Percentiles rank a stretch among this genome's conserved stretches.
These are phyloP conservation scores for Wickerhamomyces mucosus DNA, from an alignment of 805 yeast species.

Conservation along the genomic window DNA sequence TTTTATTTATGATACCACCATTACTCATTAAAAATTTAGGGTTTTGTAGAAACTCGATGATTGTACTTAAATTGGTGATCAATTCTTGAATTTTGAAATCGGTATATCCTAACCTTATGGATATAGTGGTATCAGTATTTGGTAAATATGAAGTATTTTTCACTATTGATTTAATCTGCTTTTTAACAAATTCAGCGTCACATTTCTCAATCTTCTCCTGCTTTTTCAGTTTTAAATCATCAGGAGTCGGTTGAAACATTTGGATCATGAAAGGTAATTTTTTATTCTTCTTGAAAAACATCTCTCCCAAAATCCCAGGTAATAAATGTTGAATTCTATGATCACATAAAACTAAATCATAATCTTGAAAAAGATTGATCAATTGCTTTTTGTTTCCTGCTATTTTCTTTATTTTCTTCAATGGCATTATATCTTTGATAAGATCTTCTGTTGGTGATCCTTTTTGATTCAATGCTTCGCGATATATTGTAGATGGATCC, in stretches of 20 bases:
- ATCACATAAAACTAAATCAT: constrained; percentile 63
- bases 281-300: constrained; percentile 54
- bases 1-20: constrained; percentile 46
- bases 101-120: constrained; percentile 50
- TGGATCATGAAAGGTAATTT: constrained; percentile 62
- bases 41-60: constrained; percentile 38
- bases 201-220: constrained; percentile 46
- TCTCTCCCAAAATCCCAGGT: constrained; percentile 47
- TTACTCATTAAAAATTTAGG: constrained; percentile 32
- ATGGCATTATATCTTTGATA: constrained; percentile 11
- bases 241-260: constrained; percentile 29
- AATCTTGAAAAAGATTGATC: constrained; percentile 44
- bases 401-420: constrained; percentile 44
- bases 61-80: constrained; percentile 42
- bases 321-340: constrained; percentile 54
- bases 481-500: constrained; percentile 57
- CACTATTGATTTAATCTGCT: constrained; percentile 56
- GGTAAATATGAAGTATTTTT: constrained; percentile 57
- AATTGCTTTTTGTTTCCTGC: constrained; percentile 32
- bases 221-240: constrained; percentile 23
- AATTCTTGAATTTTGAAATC: constrained; percentile 34
- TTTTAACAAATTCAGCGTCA: constrained; percentile 53
- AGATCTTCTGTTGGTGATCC: constrained; percentile 13
- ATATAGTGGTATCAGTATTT: constrained; percentile 49
- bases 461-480: constrained; percentile 32